Evolutionary conservation across 495 filamentous ascomycete genomes (phyloP).

Genomic region (Aspergillus ostianus): DNA sequence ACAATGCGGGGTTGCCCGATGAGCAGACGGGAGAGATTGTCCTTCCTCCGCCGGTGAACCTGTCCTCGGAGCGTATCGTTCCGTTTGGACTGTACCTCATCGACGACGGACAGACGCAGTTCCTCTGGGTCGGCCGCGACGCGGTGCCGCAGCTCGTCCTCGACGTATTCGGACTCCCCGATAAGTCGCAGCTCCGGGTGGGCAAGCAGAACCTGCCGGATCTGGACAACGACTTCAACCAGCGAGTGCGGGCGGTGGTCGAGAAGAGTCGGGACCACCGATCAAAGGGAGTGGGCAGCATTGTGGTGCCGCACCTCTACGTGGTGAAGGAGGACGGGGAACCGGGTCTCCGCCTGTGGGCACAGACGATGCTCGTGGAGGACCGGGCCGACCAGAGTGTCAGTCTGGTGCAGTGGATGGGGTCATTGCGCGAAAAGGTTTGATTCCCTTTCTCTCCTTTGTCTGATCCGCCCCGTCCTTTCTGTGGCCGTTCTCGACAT

Average conservation of each 20-base stretch:
- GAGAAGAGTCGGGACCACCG: constrained; percentile 89
- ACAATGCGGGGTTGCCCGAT: constrained; percentile 82
- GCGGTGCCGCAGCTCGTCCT: constrained; percentile 83
- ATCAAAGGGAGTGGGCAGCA: constrained; percentile 82
- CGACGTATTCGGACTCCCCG: constrained; percentile 85
- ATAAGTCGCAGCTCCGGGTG: constrained; percentile 78
- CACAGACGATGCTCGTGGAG: constrained; percentile 92
- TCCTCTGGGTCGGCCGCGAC: constrained; percentile 94
- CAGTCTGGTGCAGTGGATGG: constrained; percentile 92
- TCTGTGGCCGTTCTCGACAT: background rate
- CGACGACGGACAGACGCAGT: constrained; percentile 96
- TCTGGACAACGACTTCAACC: constrained; percentile 94
- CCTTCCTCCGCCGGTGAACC: constrained; percentile 79
- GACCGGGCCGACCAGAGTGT: constrained; percentile 91
- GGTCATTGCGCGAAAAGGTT: constrained; percentile 92
- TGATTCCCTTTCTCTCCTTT: constrained; percentile 35
- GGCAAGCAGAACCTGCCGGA: constrained; percentile 85
- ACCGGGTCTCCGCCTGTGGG: constrained; percentile 92
- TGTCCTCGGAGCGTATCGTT: constrained; percentile 84
- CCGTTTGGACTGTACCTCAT: constrained; percentile 95
- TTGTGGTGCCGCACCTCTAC: constrained; percentile 87
- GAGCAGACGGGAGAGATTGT: constrained; percentile 81
- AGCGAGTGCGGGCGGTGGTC: constrained; percentile 82
- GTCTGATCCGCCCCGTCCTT: background rate
- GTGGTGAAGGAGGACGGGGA: constrained; percentile 94